Evolutionary conservation across 768 basidiomycete species (phyloP), one percentile per base, ranked within the genome.

Genomic region (Trametes cinnabarina): DNA sequence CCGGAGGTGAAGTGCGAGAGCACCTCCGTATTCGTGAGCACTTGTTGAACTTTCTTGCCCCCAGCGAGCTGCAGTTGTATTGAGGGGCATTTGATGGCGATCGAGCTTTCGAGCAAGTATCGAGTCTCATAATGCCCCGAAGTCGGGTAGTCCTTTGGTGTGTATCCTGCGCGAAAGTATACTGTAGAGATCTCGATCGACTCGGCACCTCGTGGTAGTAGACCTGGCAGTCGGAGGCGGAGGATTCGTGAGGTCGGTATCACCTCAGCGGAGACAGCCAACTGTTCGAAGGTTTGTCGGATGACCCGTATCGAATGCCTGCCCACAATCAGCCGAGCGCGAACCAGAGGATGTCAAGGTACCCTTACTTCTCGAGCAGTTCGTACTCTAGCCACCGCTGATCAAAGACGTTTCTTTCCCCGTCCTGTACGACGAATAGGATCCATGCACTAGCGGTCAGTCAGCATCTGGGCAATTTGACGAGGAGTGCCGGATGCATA

Each of bases 351-450:
- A 12, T 35, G 11, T 26, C 25, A 3, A 37, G 25, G 26, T n/a
- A 17, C 25, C 73, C 81, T 47, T 68, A 94, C 94, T 73, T 82
- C 65, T 93, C 85, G 0, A 92, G 71, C 0, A 99, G 77, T 60
- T 92, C 87, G 60, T 92, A 97, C 72, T 98, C 93, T 22, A 98
- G 73, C 76, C 81, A 83, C 14, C 88, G 79, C 70, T 99, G 96
- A 71, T 98, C 96, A 69, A 98, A 98, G 4, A 96, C 82, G 71
- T 99, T 99, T 35, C 95, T 81, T 70, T 98, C 96, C 40, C 83
- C 82, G 4, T 84, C 80, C 66, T 95, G 94, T 0, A 92, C 84
- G n/a, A 98, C 92, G 66, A 98, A 92, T 12, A 98, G 77, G 25
- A 98, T 82, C 35, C 71, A 73, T 4, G 85, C 78, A 11, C 80